Percentiles rank a stretch among this genome's conserved stretches.
Evolutionary conservation across 2,329 filamentous ascomycete genomes (phyloP).

Genomic region (Cercospora beticola): DNA sequence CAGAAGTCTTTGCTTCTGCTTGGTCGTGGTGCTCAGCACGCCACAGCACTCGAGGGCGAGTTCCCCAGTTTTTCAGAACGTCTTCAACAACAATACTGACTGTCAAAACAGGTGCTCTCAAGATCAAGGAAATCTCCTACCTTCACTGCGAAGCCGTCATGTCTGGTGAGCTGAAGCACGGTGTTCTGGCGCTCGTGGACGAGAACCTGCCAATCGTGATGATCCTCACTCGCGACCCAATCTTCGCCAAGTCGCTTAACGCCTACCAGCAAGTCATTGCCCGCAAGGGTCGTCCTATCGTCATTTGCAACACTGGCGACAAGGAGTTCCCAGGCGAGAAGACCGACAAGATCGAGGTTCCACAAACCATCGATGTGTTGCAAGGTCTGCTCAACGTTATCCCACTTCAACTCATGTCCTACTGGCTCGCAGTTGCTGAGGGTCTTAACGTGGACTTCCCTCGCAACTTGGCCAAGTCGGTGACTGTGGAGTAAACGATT

Average conservation of each 20-base stretch:
- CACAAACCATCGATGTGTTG: constrained; percentile 89
- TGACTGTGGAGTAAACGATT: constrained; percentile 82
- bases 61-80: constrained; percentile 20
- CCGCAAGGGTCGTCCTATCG: constrained; percentile 91
- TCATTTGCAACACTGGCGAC: constrained; percentile 92
- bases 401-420: constrained; percentile 94
- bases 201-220: constrained; percentile 99
- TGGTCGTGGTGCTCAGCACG: constrained; percentile 93
- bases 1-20: constrained; percentile 94
- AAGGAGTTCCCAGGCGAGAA: constrained; percentile 83
- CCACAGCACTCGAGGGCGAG: constrained; percentile 84
- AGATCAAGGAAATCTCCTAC: constrained; percentile 99
- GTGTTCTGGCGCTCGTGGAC: constrained; percentile 93
- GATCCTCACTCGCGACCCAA: constrained; percentile 93
- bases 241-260: constrained; percentile 99
- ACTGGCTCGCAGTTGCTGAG: constrained; percentile 96
- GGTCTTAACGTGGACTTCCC: constrained; percentile 98
- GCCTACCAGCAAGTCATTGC: constrained; percentile 99
- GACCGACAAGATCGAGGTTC: constrained; percentile 96
- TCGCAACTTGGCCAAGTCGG: constrained; percentile 96
- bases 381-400: constrained; percentile 98
- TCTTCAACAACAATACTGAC: constrained; percentile 27
- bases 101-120: constrained; percentile 67
- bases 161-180: constrained; percentile 99
- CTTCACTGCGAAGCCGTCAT: constrained; percentile 99